These are phyloP conservation scores for Glycine tomentella DNA, from an alignment of 306 rosid genomes.

Conservation along the genomic window DNA sequence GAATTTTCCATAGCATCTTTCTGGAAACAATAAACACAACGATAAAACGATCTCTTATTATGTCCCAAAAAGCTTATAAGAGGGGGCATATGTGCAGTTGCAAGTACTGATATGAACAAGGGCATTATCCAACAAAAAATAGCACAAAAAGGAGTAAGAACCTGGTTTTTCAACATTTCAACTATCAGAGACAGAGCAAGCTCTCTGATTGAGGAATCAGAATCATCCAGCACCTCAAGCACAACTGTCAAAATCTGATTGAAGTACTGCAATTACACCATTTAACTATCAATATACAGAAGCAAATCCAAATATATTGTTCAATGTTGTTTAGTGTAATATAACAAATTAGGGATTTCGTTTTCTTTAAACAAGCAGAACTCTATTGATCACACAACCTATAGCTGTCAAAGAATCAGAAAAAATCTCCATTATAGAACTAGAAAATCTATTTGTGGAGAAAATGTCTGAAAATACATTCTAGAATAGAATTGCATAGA, in stretches of 20 bases:
- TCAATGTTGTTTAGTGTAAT: slow-evolving; percentile 13
- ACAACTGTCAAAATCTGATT: slow-evolving; percentile 92
- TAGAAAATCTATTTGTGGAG: not conserved
- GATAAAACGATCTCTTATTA: slow-evolving; percentile 22
- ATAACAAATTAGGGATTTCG: slow-evolving; percentile 1
- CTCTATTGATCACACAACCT: not conserved
- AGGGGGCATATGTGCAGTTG: not conserved
- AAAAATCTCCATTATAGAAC: slow-evolving; percentile 29
- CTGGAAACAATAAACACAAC: slow-evolving; percentile 56
- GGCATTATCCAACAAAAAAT: slow-evolving; percentile 31
- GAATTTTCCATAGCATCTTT: slow-evolving; percentile 93
- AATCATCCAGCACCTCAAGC: slow-evolving; percentile 95
- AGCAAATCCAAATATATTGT: slow-evolving; percentile 24
- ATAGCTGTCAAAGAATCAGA: slow-evolving; percentile 31
- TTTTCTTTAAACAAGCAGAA: slow-evolving; percentile 15
- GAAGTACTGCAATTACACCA: slow-evolving; percentile 82
- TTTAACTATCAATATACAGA: slow-evolving; percentile 45
- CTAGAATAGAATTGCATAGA: slow-evolving; percentile 5
- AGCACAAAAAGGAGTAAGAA: slow-evolving; percentile 44
- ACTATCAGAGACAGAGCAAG: slow-evolving; percentile 76
- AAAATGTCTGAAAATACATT: not conserved
- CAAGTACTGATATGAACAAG: slow-evolving; percentile 21
- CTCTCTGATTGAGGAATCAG: slow-evolving; percentile 82
- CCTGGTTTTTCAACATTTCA: slow-evolving; percentile 98
- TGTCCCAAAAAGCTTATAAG: slow-evolving; percentile 22